Conservation (phyloP, 306 rosid genomes). For the peach (Prunus persica) region Prunus_persica_NCBIv2 NC_034015.1:22052001-22052500, state of each 20-base stretch:
- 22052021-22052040: too few species aligned
- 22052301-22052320: conserved; percentile 61
- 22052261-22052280: conserved; percentile 23
- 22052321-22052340: conserved; percentile 92
- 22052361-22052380: conserved; percentile 93
- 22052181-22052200: conserved; percentile 48
- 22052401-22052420: conserved; percentile 42
- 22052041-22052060: conserved; percentile 31
- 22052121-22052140: conserved; percentile 58
- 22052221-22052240: conserved; percentile 48
- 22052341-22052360: conserved; percentile 80
- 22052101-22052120: conserved; percentile 21
- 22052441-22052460: not conserved
- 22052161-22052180: conserved; percentile 44
- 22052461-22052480: not conserved
- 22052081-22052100: conserved; percentile 3
- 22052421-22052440: not conserved
- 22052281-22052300: conserved; percentile 21
- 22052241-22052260: conserved; percentile 16
- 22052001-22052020: conserved; percentile 19
- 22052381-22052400: conserved; percentile 77
- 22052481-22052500: not conserved
- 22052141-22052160: conserved; percentile 45
- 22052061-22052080: conserved; percentile 20
- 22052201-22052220: conserved; percentile 46